These are phyloP conservation scores for Jaltomata sinuosa DNA, from an alignment of 257 asterid species.

Conservation along the genomic window DNA sequence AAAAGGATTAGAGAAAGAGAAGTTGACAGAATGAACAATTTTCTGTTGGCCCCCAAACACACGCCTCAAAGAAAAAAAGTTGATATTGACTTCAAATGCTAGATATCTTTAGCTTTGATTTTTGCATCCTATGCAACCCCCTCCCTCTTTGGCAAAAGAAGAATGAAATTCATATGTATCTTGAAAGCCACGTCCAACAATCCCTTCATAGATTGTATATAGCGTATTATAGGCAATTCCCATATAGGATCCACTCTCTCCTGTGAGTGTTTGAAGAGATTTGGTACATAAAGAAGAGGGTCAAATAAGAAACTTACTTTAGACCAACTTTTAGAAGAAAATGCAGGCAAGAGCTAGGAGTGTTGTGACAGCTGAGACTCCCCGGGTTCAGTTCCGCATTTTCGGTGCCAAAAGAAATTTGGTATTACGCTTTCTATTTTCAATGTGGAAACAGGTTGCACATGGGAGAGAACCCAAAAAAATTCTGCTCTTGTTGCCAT, in stretches of 20 bases:
- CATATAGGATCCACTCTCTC: background rate
- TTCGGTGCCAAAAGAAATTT: background rate
- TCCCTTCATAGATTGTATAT: background rate
- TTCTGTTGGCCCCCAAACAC: background rate
- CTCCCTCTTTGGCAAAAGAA: background rate
- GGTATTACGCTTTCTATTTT: background rate
- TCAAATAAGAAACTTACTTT: background rate
- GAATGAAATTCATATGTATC: background rate
- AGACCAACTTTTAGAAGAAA: background rate
- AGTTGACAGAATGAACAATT: background rate
- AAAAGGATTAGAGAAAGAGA: background rate
- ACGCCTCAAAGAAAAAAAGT: background rate
- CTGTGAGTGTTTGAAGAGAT: background rate
- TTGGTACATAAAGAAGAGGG: background rate
- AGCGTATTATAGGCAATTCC: background rate
- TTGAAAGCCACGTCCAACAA: background rate
- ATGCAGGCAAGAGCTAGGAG: background rate
- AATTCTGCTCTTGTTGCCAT: background rate
- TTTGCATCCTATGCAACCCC: background rate
- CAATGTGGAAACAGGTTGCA: background rate
- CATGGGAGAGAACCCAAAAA: background rate
- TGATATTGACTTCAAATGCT: background rate
- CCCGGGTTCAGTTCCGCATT: background rate
- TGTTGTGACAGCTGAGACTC: background rate
- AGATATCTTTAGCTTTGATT: background rate